A percentile compares a stretch with the other conserved stretches of the same genome.
Conservation (phyloP, 352 stramenopile genomes). For the Globisporangium rhizosaccharum region DNA sequence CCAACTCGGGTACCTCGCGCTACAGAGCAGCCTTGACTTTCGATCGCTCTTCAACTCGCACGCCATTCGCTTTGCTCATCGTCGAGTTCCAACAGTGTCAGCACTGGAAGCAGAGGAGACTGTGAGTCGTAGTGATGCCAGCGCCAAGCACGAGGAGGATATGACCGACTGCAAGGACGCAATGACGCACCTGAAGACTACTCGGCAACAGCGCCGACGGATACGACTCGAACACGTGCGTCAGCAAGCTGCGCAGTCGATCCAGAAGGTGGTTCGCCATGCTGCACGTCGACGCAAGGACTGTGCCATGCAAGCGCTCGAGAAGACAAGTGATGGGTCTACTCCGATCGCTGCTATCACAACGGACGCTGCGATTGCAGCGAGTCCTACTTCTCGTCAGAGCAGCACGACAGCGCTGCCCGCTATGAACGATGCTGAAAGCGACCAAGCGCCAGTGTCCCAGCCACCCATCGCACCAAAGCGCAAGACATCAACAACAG, state of each 20-base stretch:
- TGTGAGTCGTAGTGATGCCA: too few relatives aligned
- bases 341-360: too few relatives aligned
- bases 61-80: slow-evolving; percentile 23
- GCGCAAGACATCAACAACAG: slow-evolving; percentile 2
- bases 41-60: slow-evolving; percentile 37
- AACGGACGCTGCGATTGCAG: too few relatives aligned
- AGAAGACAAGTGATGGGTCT: too few relatives aligned
- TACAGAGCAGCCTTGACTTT: slow-evolving; percentile 55
- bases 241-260: slow-evolving; percentile 2
- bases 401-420: neutral
- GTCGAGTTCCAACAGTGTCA: neutral
- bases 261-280: slow-evolving; percentile 20
- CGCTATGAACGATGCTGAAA: neutral
- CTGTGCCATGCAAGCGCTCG: too few relatives aligned
- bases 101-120: too few relatives aligned
- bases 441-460: too few relatives aligned
- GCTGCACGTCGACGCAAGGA: neutral
- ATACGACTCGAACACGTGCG: slow-evolving; percentile 7
- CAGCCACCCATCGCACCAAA: neutral
- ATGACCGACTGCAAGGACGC: slow-evolving; percentile 1
- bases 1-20: slow-evolving; percentile 37
- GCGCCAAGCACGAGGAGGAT: neutral
- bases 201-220: slow-evolving; percentile 1
- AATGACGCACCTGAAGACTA: neutral
- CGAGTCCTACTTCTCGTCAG: neutral